Evolutionary conservation across 2,329 filamentous ascomycete genomes (phyloP), one percentile per base, ranked within the genome.

Genomic region (Bipolaris cookei): DNA sequence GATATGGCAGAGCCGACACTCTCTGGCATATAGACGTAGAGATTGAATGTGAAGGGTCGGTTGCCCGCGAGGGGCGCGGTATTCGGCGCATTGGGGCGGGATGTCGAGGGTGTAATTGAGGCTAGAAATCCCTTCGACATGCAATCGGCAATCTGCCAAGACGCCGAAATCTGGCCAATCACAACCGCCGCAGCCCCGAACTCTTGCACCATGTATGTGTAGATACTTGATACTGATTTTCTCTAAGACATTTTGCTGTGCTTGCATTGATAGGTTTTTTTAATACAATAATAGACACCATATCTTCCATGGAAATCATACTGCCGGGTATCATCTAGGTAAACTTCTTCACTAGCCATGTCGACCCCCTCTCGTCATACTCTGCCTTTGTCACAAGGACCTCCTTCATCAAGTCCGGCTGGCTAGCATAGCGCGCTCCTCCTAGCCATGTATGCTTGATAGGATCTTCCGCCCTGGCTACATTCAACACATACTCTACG

Each of bases 381-480:
- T 99, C 92, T 59, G 90, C 85, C 72, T 90, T 91, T 0, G 91
- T 95, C n/a, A 97, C 90, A 1, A 87, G 84, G 11, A 92, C 77
- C 46, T 83, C 83, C 58, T 87, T 83, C 49, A 96, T 63, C 48
- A 81, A 80, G 37, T 90, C 83, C 39, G 82, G 81, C 67, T 93
- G 88, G 48, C 80, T 85, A 0, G 92, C 92, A 54, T 97, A 81
- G 56, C 87, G 84, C 20, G 90, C 90, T n/a, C 88, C 94, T 14
- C 95, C 95, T 11, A 87, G 79, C 94, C 94, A 99, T 0, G 90
- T 92, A 62, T 88, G 91, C 21, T 86, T 88, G 64, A 97, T 83
- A 0, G 94, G 91, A 69, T 92, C 95, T 61, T 94, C 90, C 39
- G 90, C 87, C 39, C 63, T 63, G 20, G 25, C 42, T 5, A 77